These are phyloP conservation scores for Botrytis pseudocinerea DNA, from an alignment of 2,329 filamentous ascomycete species.

Conservation along the genomic window DNA sequence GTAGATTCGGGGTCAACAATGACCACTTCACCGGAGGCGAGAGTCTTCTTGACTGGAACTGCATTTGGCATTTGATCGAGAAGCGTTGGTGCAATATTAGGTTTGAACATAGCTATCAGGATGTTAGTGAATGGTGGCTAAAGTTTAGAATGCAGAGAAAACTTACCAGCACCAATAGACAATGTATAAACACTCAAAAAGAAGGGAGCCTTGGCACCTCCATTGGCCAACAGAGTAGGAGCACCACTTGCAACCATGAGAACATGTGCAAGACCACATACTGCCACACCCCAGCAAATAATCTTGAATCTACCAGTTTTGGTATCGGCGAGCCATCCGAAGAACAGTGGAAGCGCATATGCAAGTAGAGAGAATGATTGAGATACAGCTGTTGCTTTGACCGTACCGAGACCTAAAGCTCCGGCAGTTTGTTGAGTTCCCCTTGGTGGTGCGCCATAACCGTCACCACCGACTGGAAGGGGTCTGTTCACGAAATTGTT, in stretches of 20 bases:
- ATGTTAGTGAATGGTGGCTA: conserved; percentile 55
- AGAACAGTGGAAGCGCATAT: conserved; percentile 50
- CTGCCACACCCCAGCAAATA: conserved; percentile 49
- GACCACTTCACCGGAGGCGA: conserved; percentile 57
- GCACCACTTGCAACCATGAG: conserved; percentile 65
- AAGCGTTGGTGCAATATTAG: conserved; percentile 64
- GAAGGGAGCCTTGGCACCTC: conserved; percentile 62
- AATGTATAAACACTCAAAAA: conserved; percentile 37
- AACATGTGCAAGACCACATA: conserved; percentile 61
- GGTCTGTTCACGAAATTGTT: conserved; percentile 63
- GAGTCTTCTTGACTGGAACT: conserved; percentile 46
- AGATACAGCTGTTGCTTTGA: conserved; percentile 52
- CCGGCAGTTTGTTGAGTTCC: conserved; percentile 47
- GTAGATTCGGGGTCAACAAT: conserved; percentile 62
- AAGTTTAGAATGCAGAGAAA: conserved; percentile 50
- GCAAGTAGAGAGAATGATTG: conserved; percentile 55
- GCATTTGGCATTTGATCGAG: conserved; percentile 56
- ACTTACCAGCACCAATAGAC: conserved; percentile 42
- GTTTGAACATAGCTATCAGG: conserved; percentile 64
- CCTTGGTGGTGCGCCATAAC: conserved; percentile 43
- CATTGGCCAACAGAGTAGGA: conserved; percentile 54
- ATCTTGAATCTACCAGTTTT: conserved; percentile 66
- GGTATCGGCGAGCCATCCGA: conserved; percentile 61
- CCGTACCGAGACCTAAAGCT: conserved; percentile 59
- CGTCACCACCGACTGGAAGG: conserved; percentile 51